Evolutionary conservation across 768 basidiomycete species (phyloP).

Genomic region (Agaricus sinodeliciosus): DNA sequence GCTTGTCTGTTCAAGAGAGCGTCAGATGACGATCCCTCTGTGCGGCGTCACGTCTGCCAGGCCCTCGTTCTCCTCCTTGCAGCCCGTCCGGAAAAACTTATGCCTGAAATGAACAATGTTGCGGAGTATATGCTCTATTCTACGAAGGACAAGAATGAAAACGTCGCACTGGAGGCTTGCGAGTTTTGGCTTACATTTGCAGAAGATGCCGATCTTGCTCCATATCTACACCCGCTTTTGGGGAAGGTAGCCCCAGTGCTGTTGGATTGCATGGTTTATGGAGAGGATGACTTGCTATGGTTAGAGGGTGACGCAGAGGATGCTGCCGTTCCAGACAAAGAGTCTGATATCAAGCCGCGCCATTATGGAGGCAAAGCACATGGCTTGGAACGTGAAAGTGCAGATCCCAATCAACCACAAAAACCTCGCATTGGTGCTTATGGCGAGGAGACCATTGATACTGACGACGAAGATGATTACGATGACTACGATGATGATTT

Average conservation of each 20-base stretch:
- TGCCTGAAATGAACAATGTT: slow-evolving; percentile 93
- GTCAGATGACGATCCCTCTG: slow-evolving; percentile 87
- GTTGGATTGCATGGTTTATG: slow-evolving; percentile 96
- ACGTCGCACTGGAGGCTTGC: slow-evolving; percentile 94
- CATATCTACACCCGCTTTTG: slow-evolving; percentile 79
- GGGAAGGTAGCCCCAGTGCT: slow-evolving; percentile 91
- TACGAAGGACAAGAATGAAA: slow-evolving; percentile 95
- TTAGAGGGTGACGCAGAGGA: slow-evolving; percentile 90
- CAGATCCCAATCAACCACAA: slow-evolving; percentile 26
- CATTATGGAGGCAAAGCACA: slow-evolving; percentile 86
- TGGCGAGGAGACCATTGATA: slow-evolving; percentile 76
- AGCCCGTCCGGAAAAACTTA: slow-evolving; percentile 89
- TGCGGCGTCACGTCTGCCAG: slow-evolving; percentile 93
- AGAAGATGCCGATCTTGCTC: slow-evolving; percentile 84
- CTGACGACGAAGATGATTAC: slow-evolving; percentile 85
- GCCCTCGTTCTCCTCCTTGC: slow-evolving; percentile 90
- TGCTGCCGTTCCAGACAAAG: slow-evolving; percentile 86
- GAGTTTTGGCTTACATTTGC: slow-evolving; percentile 99
- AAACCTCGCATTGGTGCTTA: slow-evolving; percentile 55
- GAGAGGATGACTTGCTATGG: slow-evolving; percentile 93
- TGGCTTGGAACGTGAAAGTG: slow-evolving; percentile 69
- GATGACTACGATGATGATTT: slow-evolving; percentile 87
- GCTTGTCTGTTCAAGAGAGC: slow-evolving; percentile 92
- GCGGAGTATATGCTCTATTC: slow-evolving; percentile 99
- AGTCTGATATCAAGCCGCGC: slow-evolving; percentile 92